phyloP scores from a whole-genome alignment of 202 grass and related monocot genomes.

The Setaria italica region DNA sequence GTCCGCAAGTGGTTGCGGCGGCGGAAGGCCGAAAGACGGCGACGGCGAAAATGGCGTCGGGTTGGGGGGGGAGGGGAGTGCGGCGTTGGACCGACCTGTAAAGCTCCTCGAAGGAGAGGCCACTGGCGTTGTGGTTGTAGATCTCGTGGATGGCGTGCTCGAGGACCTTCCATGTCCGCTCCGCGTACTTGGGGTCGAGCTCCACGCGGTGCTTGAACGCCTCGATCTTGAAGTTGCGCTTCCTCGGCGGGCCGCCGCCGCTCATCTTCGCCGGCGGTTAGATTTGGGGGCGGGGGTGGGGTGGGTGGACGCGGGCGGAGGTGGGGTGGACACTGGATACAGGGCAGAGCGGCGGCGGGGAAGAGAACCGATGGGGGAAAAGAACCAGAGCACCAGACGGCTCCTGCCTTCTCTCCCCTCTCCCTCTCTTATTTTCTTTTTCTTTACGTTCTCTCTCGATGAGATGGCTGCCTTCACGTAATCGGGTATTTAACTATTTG shows the following conservation, averaged over 20 bases:
- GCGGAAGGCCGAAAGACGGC: not conserved
- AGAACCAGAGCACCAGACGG: not conserved
- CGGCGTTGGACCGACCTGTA: slow-evolving; percentile 59
- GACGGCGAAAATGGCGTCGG: slow-evolving; percentile 1
- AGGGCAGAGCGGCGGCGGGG: slow-evolving; percentile 6
- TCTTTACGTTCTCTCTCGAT: not conserved
- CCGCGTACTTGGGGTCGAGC: slow-evolving; percentile 95
- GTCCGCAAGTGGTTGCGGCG: not conserved
- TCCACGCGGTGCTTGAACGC: slow-evolving; percentile 91
- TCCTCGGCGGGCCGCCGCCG: slow-evolving; percentile 63
- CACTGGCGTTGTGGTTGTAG: slow-evolving; percentile 98
- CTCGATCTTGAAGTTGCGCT: slow-evolving; percentile 95
- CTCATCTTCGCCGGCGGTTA: slow-evolving; percentile 68
- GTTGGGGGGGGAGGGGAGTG: not conserved
- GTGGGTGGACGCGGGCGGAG: slow-evolving; percentile 36
- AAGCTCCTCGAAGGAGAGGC: slow-evolving; percentile 98
- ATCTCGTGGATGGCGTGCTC: slow-evolving; percentile 99
- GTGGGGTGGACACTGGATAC: not conserved
- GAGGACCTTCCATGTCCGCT: slow-evolving; percentile 91
- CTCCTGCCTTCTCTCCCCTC: not conserved
- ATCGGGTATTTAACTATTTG: too few species aligned
- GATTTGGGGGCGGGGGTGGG: slow-evolving; percentile 39
- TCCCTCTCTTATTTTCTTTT: not conserved
- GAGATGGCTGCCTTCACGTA: not conserved
- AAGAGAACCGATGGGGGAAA: slow-evolving; percentile 33